Base-by-base conservation (phyloP, 371 early-diverging fungal species). In the Amoeboaphelidium occidentale region DNA sequence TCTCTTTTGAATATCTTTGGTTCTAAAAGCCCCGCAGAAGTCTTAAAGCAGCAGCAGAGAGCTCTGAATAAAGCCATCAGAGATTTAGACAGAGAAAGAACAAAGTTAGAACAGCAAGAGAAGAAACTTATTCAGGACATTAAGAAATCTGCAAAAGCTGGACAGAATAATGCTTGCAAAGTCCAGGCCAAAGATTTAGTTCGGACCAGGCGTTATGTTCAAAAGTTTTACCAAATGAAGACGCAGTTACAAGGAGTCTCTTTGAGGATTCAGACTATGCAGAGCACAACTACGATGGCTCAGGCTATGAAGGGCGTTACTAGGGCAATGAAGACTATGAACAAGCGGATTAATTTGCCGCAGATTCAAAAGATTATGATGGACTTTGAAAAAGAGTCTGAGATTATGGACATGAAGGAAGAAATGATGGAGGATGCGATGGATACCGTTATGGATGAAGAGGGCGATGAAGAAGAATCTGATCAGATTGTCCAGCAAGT, bases 361-460 rank as follows among this genome's bases (percentile, higher is more conserved):
- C 76, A 75, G 43, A 81, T 96, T 32, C 78, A 82, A 46, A 79
- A 81, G 53, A 90, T 96, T 46, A 88, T 93, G 85, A 81, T 85
- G 83, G 89, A 93, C 41, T 96, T 93, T 67, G 91, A 92, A 59
- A 71, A 67, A 59, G 89, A 96, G 65, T 72, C 73, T 27, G 92
- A 88, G 57, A 63, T 85, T 57, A 88, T 96, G 92, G 90, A 96
- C 58, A 90, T 96, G 91, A 92, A 92, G 66, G 88, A 87, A 50
- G 91, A 89, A 56, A 81, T 94, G 84, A 88, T 94, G 87, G 79
- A 79, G 43, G 96, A 96, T 55, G 84, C 84, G 17, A 86, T 96
- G 49, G 92, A 96, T 53, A 91, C 87, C 58, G 83, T 76, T 24
- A 78, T 93, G 73, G 90, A 84, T 27, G 91, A 84, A 51, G 89